A percentile compares a stretch with the other conserved stretches of the same genome.
Evolutionary conservation across 495 filamentous ascomycete species (phyloP).

Genomic region (Thozetella sp.): DNA sequence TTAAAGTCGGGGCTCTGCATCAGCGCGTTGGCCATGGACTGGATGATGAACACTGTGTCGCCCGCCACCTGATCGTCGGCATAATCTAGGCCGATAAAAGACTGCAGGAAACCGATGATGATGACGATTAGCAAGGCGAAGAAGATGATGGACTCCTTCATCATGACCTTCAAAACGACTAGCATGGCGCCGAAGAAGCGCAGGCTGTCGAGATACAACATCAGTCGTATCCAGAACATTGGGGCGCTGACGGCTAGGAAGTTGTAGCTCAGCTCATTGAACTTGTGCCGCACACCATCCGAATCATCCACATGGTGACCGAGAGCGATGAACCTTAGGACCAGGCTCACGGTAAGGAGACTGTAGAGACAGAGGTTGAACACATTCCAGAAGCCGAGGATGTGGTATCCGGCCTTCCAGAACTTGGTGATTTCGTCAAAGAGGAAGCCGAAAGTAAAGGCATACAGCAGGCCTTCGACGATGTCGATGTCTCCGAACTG

Average conservation of each 20-base stretch:
- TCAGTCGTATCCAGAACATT: slow-evolving; percentile 94
- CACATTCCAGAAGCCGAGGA: slow-evolving; percentile 92
- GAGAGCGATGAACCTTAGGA: slow-evolving; percentile 76
- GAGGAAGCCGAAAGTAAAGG: slow-evolving; percentile 92
- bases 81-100: slow-evolving; percentile 91
- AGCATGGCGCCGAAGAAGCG: slow-evolving; percentile 98
- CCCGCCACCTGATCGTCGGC: slow-evolving; percentile 65
- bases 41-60: slow-evolving; percentile 71
- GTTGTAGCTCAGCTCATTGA: slow-evolving; percentile 86
- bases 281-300: slow-evolving; percentile 56
- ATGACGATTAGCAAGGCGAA: slow-evolving; percentile 91
- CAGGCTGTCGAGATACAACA: slow-evolving; percentile 91
- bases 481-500: slow-evolving; percentile 73
- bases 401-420: slow-evolving; percentile 88
- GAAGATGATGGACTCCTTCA: slow-evolving; percentile 98
- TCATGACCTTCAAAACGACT: slow-evolving; percentile 97
- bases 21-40: slow-evolving; percentile 87
- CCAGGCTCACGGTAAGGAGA: slow-evolving; percentile 74
- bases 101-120: slow-evolving; percentile 88
- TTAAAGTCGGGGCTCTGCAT: slow-evolving; percentile 90
- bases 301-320: slow-evolving; percentile 49
- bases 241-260: slow-evolving; percentile 89
- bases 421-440: slow-evolving; percentile 85
- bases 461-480: slow-evolving; percentile 82
- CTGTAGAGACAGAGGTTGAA: slow-evolving; percentile 86